Percentiles rank a stretch among this genome's conserved stretches.
Conservation (phyloP, 176 grass and related monocot genomes). For the Bolboschoenus planiculmis region DNA sequence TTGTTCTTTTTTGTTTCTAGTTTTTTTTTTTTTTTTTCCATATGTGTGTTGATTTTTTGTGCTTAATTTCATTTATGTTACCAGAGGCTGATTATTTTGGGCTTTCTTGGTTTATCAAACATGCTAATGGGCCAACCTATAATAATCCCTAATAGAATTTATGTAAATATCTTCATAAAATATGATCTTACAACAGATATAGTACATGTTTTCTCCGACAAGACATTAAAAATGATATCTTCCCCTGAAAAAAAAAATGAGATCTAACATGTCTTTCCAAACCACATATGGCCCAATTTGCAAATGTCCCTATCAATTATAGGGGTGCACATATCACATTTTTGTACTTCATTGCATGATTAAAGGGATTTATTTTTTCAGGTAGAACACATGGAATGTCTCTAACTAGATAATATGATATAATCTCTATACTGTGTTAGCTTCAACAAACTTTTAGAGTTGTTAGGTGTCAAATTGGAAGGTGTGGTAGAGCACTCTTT, state of each 20-base stretch:
- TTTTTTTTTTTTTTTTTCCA: background rate
- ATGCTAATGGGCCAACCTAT: background rate
- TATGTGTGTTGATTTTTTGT: no score
- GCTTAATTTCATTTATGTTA: background rate
- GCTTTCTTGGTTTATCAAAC: background rate
- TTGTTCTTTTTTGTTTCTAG: no score
- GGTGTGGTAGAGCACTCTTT: background rate
- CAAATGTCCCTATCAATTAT: background rate
- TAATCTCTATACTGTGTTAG: background rate
- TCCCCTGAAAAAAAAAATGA: background rate
- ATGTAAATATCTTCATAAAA: background rate
- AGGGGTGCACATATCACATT: no score
- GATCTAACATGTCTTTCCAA: background rate
- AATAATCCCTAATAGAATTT: background rate
- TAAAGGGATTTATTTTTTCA: background rate
- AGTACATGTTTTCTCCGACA: background rate
- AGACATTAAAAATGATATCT: background rate
- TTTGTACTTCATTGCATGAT: no score
- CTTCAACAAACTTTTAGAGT: background rate
- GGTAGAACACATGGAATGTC: background rate
- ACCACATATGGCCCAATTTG: background rate
- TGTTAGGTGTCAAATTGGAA: background rate
- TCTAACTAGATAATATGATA: background rate
- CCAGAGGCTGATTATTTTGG: background rate
- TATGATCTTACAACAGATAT: no score